A percentile compares a stretch with the other conserved stretches of the same genome.
Evolutionary conservation across 2,329 filamentous ascomycete genomes (phyloP).

Genomic region (Fusarium pilosicola): DNA sequence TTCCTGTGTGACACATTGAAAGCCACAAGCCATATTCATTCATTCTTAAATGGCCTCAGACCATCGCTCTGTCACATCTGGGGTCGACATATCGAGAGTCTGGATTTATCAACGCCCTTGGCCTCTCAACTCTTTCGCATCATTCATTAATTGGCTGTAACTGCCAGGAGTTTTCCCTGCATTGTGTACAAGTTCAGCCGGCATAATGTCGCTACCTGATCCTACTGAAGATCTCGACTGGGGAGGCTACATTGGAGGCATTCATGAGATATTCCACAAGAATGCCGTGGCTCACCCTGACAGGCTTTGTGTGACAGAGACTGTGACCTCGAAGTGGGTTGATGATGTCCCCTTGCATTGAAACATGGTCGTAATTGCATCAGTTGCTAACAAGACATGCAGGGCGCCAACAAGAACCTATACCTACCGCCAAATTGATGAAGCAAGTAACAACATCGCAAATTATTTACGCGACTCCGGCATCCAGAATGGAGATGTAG

Average conservation of each 20-base stretch:
- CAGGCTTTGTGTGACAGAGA: background rate
- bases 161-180: background rate
- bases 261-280: constrained; percentile 11
- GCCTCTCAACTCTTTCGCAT: background rate
- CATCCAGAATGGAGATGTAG: background rate
- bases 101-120: background rate
- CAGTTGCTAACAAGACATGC: background rate
- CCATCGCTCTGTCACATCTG: background rate
- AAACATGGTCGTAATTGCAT: background rate
- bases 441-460: background rate
- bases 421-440: background rate
- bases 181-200: background rate
- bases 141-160: background rate
- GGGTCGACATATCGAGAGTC: background rate
- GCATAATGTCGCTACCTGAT: background rate
- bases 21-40: background rate
- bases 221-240: constrained; percentile 1
- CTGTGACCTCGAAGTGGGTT: background rate
- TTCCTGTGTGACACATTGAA: background rate
- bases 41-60: background rate
- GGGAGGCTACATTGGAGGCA: background rate
- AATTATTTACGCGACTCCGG: background rate
- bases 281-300: background rate
- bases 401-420: background rate
- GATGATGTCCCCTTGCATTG: background rate